Evolutionary conservation across 225 moss, liverwort and hornwort genomes (phyloP).

Genomic region (Physcomitrellopsis africana): DNA sequence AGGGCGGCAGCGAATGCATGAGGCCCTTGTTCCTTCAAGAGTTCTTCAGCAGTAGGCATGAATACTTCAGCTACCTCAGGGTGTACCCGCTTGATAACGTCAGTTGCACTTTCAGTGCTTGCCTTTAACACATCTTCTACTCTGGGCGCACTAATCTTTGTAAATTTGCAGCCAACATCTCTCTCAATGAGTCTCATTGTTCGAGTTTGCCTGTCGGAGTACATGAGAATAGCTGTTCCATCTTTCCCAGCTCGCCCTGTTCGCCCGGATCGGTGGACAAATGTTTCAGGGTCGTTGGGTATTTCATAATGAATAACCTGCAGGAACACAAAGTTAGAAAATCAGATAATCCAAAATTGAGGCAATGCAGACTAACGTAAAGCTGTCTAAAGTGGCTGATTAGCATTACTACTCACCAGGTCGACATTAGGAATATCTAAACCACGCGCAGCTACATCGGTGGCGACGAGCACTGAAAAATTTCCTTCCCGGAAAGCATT

Average conservation of each 20-base stretch:
- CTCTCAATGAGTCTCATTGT: slow-evolving; percentile 80
- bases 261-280: slow-evolving; percentile 87
- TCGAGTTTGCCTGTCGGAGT: slow-evolving; percentile 61
- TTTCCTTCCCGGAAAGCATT: slow-evolving; percentile 72
- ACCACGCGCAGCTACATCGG: slow-evolving; percentile 89
- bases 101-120: slow-evolving; percentile 68
- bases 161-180: slow-evolving; percentile 79
- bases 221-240: slow-evolving; percentile 83
- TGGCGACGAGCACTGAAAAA: slow-evolving; percentile 87
- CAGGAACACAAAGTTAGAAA: neutral
- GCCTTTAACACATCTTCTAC: slow-evolving; percentile 71
- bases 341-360: neutral
- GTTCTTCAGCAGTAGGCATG: slow-evolving; percentile 70
- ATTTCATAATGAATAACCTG: slow-evolving; percentile 85
- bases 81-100: slow-evolving; percentile 69
- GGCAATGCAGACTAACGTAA: neutral
- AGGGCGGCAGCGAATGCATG: slow-evolving; percentile 82
- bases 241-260: slow-evolving; percentile 85
- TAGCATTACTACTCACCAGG: slow-evolving; percentile 44
- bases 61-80: slow-evolving; percentile 67
- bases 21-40: slow-evolving; percentile 70
- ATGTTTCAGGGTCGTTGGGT: slow-evolving; percentile 84
- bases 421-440: slow-evolving; percentile 94
- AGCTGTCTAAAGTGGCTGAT: neutral
- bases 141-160: slow-evolving; percentile 62